A percentile compares a stretch with the other conserved stretches of the same genome.
phyloP scores from a whole-genome alignment of 306 rosid genomes.

The Cajanus cajan region DNA sequence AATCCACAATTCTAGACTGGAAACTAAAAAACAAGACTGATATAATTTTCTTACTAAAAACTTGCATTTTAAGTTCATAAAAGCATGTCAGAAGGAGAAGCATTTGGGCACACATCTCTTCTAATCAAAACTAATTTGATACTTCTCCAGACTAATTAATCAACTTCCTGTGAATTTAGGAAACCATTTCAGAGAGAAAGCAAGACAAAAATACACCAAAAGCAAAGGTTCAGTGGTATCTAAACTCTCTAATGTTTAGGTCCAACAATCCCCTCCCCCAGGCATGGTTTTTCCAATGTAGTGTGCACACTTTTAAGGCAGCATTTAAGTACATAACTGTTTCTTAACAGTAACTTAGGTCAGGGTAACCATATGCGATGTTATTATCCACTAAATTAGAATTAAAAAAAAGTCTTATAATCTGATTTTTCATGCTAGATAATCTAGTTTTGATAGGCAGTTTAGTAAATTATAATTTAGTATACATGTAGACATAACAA shows the following conservation, averaged over 20 bases:
- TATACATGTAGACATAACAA: background rate
- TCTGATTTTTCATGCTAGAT: conserved; percentile 1
- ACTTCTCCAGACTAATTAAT: background rate
- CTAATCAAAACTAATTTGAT: background rate
- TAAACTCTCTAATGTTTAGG: background rate
- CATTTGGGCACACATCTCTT: background rate
- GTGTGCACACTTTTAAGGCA: background rate
- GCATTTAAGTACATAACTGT: background rate
- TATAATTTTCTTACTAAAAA: background rate
- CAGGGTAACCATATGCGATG: background rate
- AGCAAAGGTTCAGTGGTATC: background rate
- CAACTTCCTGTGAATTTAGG: background rate
- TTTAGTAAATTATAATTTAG: background rate
- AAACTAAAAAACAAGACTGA: background rate
- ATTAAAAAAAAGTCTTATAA: background rate
- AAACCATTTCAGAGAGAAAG: background rate
- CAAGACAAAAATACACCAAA: background rate
- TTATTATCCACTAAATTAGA: background rate
- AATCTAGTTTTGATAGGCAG: background rate
- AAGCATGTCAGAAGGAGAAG: background rate
- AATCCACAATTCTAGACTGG: background rate
- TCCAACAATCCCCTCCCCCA: background rate
- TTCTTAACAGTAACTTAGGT: background rate
- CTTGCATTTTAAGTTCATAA: background rate
- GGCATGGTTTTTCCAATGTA: background rate